Base-by-base conservation (phyloP, 805 yeast species). In the Candida endomychidarum region DNA sequence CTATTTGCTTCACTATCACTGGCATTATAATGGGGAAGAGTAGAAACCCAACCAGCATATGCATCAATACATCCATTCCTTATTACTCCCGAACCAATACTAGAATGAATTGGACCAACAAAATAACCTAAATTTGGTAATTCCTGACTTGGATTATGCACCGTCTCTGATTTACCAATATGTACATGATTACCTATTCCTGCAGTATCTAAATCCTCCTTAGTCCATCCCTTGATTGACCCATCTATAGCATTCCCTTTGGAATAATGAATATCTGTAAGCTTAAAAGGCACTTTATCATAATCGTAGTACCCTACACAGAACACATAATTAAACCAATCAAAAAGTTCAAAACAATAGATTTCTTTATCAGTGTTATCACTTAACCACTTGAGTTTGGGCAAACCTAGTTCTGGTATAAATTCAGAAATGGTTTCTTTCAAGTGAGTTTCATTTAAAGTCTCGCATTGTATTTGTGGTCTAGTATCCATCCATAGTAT, bases 401-500 rank as follows among this genome's bases (percentile, higher is more conserved):
- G 79, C 0, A 78, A 45, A 1, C 77, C 83, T 78, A 80, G 72
- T 48, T 79, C 84, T 1, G 80, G 77, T 4, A 76, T 64, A 24
- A 77, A 66, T 0, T 57, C 50, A 1, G 77, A 77, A 7, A 80
- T 78, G 20, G 51, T 50, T 3, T 67, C 50, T 8, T 24, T 47
- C 23, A 43, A 26, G 11, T 24, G 17, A 5, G 14, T 38, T 18
- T 40, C 28, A 27, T 72, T 66, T 5, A 74, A 42, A 15, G 45
- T 36, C 2, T 30, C 18, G 10, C 69, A 54, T 43, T 75, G 70
- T 2, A 50, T 28, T 2, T 41, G 48, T 2, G 79, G 61, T 19
- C 78, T 58, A 14, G 67, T 60, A 49, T 79, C 83, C 83, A 79
- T 79, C 84, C 85, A 79, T 35, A 79, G 63, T 4, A 79, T 60